These are phyloP conservation scores for Crepidotus sp. DNA, from an alignment of 1,284 basidiomycete genomes.

Conservation along the genomic window DNA sequence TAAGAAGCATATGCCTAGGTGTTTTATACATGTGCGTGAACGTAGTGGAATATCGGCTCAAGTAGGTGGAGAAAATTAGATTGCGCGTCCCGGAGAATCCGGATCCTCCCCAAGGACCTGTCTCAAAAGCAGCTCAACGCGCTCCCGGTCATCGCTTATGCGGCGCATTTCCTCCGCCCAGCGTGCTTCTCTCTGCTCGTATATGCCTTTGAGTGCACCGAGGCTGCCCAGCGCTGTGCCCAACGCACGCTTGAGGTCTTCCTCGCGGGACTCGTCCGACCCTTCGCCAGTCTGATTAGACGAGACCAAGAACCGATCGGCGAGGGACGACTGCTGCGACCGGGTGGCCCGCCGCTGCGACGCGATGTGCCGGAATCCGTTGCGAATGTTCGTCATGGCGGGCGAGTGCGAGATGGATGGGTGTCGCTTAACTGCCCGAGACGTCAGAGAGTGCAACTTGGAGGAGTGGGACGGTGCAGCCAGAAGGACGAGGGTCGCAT, in stretches of 20 bases:
- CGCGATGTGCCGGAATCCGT: conserved; percentile 51
- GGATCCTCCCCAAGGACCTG: conserved; percentile 48
- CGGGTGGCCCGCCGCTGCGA: conserved; percentile 45
- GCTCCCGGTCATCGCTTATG: conserved; percentile 56
- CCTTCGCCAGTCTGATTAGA: conserved; percentile 42
- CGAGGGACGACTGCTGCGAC: conserved; percentile 41
- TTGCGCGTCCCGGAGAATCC: background rate
- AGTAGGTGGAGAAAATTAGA: background rate
- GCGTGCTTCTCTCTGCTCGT: conserved; percentile 55
- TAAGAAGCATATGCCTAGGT: background rate
- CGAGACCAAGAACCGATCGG: conserved; percentile 43
- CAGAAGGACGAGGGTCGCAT: conserved; percentile 62
- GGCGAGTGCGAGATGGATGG: conserved; percentile 36
- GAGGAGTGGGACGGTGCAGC: conserved; percentile 64
- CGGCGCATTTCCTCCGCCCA: conserved; percentile 63
- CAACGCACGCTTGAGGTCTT: conserved; percentile 55
- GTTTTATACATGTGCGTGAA: background rate
- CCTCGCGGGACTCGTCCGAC: conserved; percentile 50
- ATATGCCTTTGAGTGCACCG: conserved; percentile 49
- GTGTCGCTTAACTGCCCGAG: conserved; percentile 58
- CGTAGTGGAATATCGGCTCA: no score
- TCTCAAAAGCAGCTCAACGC: conserved; percentile 51
- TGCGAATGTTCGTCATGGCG: conserved; percentile 42
- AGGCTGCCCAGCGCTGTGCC: conserved; percentile 59
- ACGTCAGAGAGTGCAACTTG: conserved; percentile 52